Evolutionary conservation across 2,329 filamentous ascomycete species (phyloP).

Genomic region (Scedosporium aurantiacum): DNA sequence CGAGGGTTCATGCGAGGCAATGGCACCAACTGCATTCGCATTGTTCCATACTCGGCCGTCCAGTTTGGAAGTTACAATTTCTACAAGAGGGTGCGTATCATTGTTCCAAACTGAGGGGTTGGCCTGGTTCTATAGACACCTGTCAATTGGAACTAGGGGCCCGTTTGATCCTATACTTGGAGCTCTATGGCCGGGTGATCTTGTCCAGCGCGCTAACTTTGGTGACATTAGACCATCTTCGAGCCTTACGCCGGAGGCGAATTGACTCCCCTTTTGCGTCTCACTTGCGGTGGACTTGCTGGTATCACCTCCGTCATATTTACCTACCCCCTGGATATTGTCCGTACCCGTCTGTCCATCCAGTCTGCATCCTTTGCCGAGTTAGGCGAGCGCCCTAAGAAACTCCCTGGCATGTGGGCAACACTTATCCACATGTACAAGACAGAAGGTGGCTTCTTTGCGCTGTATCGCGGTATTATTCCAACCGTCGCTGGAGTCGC

Average conservation of each 20-base stretch:
- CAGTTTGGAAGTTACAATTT: constrained; percentile 98
- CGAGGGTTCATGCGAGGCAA: constrained; percentile 96
- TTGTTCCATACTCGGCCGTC: constrained; percentile 94
- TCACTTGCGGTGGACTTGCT: constrained; percentile 82
- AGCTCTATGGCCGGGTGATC: no score
- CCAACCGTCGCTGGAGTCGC: constrained; percentile 93
- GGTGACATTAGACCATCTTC: constrained; percentile 49
- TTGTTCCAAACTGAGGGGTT: no score
- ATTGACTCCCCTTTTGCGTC: constrained; percentile 60
- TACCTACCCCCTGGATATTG: constrained; percentile 96
- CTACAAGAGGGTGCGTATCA: constrained; percentile 69
- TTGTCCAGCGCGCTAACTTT: background rate
- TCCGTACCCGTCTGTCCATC: constrained; percentile 90
- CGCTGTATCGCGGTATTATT: constrained; percentile 88
- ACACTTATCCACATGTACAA: constrained; percentile 79
- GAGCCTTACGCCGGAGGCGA: constrained; percentile 65
- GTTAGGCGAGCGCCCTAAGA: constrained; percentile 51
- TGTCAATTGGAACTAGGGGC: no score
- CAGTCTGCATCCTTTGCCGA: constrained; percentile 91
- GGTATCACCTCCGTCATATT: constrained; percentile 91
- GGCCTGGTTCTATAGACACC: no score
- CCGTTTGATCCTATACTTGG: no score
- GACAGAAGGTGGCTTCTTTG: constrained; percentile 72
- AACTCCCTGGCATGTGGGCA: constrained; percentile 84
- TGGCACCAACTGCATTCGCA: constrained; percentile 95